phyloP scores from a whole-genome alignment of 169 alveolate species.

The Eimeria brunetti region DNA sequence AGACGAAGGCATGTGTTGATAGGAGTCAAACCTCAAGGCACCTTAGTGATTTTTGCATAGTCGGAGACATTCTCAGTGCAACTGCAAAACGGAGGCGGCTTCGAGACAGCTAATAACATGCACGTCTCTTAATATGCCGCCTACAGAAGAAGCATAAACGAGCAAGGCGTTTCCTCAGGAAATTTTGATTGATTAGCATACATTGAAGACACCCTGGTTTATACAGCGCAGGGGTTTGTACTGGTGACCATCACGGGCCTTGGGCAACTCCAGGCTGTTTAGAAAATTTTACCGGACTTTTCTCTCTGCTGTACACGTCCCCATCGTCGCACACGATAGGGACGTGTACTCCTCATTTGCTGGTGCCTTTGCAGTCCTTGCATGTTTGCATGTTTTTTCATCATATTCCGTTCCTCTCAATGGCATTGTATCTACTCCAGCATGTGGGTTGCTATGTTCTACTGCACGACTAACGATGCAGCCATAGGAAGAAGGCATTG shows the following conservation, averaged over 20 bases:
- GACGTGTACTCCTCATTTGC: background rate
- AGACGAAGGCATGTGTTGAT: background rate
- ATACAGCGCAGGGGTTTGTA: background rate
- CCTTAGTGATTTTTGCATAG: background rate
- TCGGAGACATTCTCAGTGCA: background rate
- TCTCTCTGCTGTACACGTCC: background rate
- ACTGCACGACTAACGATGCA: background rate
- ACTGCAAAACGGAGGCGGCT: background rate
- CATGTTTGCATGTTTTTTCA: background rate
- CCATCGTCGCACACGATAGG: background rate
- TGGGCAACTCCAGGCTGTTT: background rate
- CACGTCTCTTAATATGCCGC: background rate
- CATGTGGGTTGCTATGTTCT: background rate
- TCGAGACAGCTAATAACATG: background rate
- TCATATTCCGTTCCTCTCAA: background rate
- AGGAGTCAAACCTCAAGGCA: background rate
- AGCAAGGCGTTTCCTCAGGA: background rate
- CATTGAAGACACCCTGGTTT: background rate
- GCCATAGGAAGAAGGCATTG: background rate
- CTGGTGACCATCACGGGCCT: background rate
- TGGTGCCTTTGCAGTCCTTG: background rate
- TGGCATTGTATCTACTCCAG: background rate
- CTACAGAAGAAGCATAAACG: background rate
- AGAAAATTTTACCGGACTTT: background rate
- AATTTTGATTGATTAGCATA: background rate